These are phyloP conservation scores for Hymenoscyphus scutula DNA, from an alignment of 2,329 filamentous ascomycete genomes.

Conservation along the genomic window DNA sequence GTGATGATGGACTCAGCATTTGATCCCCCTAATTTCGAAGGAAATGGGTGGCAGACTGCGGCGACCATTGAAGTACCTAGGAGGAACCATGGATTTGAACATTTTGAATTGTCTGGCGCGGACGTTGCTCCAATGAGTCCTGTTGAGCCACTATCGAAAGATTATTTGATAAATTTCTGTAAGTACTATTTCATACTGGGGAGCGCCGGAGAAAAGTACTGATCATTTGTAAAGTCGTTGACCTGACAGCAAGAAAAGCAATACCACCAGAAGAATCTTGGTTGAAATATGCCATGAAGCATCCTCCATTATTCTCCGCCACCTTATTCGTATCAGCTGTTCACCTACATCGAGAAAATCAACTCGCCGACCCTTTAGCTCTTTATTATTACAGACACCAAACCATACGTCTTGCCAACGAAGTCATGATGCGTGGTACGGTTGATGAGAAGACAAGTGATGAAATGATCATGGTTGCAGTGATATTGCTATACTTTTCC, in stretches of 20 bases:
- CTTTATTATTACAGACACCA: slow-evolving; percentile 25
- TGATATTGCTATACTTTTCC: slow-evolving; percentile 28
- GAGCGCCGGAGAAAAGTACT: not conserved
- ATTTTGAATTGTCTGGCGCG: not conserved
- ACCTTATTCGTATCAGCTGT: slow-evolving; percentile 25
- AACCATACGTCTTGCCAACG: slow-evolving; percentile 26
- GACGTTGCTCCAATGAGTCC: slow-evolving; percentile 9
- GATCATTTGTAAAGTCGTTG: slow-evolving; percentile 14
- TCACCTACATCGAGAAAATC: slow-evolving; percentile 18
- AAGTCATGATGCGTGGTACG: slow-evolving; percentile 17
- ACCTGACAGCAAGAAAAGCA: not conserved
- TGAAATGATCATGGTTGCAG: slow-evolving; percentile 26
- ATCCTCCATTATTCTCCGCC: slow-evolving; percentile 27
- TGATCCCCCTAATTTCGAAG: not conserved
- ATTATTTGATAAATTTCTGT: slow-evolving; percentile 23
- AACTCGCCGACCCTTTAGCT: slow-evolving; percentile 15
- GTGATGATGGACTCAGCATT: not conserved
- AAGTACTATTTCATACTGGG: not conserved
- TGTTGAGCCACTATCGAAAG: slow-evolving; percentile 17
- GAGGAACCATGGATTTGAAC: not conserved
- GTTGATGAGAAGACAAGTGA: slow-evolving; percentile 20
- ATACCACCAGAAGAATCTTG: slow-evolving; percentile 19
- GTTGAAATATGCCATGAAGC: slow-evolving; percentile 22
- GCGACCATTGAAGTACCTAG: not conserved
- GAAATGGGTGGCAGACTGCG: not conserved